These are phyloP conservation scores for Skeletonema tropicum DNA, from an alignment of 108 stramenopile species.

Conservation along the genomic window DNA sequence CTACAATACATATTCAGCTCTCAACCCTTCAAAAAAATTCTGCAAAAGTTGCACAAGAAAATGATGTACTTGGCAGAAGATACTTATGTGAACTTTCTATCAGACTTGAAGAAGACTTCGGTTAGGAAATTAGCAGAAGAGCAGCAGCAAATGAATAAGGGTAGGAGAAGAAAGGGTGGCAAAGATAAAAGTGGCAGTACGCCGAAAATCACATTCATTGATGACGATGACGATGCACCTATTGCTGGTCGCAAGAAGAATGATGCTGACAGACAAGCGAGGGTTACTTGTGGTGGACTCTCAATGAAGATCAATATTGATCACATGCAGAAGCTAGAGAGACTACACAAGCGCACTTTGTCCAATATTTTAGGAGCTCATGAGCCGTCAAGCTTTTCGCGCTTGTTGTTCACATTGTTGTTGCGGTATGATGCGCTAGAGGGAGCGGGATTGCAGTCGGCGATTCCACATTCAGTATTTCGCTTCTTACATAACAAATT, in stretches of 20 bases:
- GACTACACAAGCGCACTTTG: slow-evolving; percentile 47
- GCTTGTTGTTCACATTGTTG: slow-evolving; percentile 63
- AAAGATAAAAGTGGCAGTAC: slow-evolving; percentile 9
- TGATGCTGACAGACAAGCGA: slow-evolving; percentile 29
- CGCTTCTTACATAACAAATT: slow-evolving; percentile 69
- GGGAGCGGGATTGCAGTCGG: slow-evolving; percentile 89
- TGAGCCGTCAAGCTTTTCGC: slow-evolving; percentile 41
- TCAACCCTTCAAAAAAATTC: slow-evolving; percentile 31
- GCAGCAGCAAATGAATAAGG: slow-evolving; percentile 10
- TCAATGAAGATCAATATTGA: slow-evolving; percentile 61
- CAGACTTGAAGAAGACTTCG: slow-evolving; percentile 38
- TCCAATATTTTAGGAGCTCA: slow-evolving; percentile 8
- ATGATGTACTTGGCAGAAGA: slow-evolving; percentile 34
- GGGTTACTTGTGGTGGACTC: slow-evolving; percentile 61
- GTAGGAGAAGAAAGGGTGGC: slow-evolving; percentile 21
- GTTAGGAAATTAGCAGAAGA: slow-evolving; percentile 26
- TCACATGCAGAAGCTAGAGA: slow-evolving; percentile 67
- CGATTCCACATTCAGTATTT: slow-evolving; percentile 73
- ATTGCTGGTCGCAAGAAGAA: neutral
- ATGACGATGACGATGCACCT: slow-evolving; percentile 13
- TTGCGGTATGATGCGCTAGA: slow-evolving; percentile 79
- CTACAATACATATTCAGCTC: slow-evolving; percentile 35
- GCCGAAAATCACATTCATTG: slow-evolving; percentile 54
- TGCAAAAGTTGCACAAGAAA: slow-evolving; percentile 37
- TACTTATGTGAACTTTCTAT: slow-evolving; percentile 25